A percentile compares a stretch with the other conserved stretches of the same genome.
These are phyloP conservation scores for Phoma herbarum DNA, from an alignment of 2,329 filamentous ascomycete genomes.

Conservation along the genomic window DNA sequence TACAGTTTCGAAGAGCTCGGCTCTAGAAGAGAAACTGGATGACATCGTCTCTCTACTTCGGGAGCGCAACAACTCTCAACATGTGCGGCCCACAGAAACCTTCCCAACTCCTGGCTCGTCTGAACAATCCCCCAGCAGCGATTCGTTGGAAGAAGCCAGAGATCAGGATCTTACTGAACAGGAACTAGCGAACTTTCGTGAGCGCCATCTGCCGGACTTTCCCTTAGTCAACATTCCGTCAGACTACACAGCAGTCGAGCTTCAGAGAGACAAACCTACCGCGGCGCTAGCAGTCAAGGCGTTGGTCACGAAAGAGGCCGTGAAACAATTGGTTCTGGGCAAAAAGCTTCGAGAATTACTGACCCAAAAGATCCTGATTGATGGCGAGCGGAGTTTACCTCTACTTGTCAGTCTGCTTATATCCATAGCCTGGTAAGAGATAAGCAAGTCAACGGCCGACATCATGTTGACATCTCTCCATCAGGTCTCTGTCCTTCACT, in stretches of 20 bases:
- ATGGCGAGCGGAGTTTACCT: conserved; percentile 37
- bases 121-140: conserved; percentile 2
- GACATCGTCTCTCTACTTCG: conserved; percentile 41
- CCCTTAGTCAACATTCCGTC: conserved; percentile 25
- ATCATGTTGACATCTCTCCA: conserved; percentile 3
- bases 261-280: conserved; percentile 21
- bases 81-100: conserved; percentile 11
- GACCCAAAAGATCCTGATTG: conserved; percentile 30
- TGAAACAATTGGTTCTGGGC: conserved; percentile 28
- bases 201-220: conserved; percentile 21
- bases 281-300: conserved; percentile 31
- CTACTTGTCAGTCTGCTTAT: conserved; percentile 32
- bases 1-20: conserved; percentile 19
- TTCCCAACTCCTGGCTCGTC: conserved; percentile 23
- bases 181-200: conserved; percentile 23
- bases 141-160: neutral
- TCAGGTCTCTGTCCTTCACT: conserved; percentile 31
- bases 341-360: conserved; percentile 28
- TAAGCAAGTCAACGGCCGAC: neutral
- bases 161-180: conserved; percentile 20
- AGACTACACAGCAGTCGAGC: conserved; percentile 16
- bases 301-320: conserved; percentile 25
- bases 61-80: conserved; percentile 12
- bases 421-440: conserved; percentile 31
- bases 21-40: conserved; percentile 45